Base-by-base conservation (phyloP, 225 moss, liverwort and hornwort genomes). In the Physcomitrium patens region DNA sequence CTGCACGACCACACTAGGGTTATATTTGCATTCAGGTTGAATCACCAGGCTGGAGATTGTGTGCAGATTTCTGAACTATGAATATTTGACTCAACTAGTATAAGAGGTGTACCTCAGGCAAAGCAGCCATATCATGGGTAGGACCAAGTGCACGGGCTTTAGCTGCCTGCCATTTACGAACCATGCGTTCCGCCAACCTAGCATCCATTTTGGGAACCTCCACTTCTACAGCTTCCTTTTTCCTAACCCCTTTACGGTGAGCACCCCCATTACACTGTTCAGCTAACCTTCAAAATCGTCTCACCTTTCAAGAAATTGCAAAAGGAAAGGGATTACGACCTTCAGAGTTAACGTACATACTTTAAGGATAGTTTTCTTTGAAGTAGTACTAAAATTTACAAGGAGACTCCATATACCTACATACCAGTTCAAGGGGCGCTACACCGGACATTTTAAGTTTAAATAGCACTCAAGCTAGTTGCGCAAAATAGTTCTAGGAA, bases 101-200 rank as follows among this genome's bases (percentile, higher is more conserved):
- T 65, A 10, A 75, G 45, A 51, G 60, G 46, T 71, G 77, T 85
- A 94, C 96, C 92, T 96, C 91, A 26, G 94, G 83, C 74, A 96
- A 89, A 68, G 90, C 81, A 24, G 84, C 67, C 60, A 90, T 77
- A 52, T 88, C 83, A 78, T 96, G 91, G 47, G 88, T 77, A 63
- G 87, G 66, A 75, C 94, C 94, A 70, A 96, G 86, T 57, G 94
- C 96, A 79, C 66, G 79, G 31, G 94, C 96, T 92, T 94, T 94
- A 62, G 91, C 92, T 69, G 86, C 61, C 77, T 96, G 94, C 96
- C 92, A 96, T 74, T 89, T 91, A 71, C 88, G 91, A 66, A 96
- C 83, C 70, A 87, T 70, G 66, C 79, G 74, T 78, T 94, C 94
- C 69, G 94, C 94, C 80, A 96, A 73, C 74, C 91, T 88, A 77